Conservation (phyloP, 73 alveolate genomes). For the Paramecium pentaurelia region DNA sequence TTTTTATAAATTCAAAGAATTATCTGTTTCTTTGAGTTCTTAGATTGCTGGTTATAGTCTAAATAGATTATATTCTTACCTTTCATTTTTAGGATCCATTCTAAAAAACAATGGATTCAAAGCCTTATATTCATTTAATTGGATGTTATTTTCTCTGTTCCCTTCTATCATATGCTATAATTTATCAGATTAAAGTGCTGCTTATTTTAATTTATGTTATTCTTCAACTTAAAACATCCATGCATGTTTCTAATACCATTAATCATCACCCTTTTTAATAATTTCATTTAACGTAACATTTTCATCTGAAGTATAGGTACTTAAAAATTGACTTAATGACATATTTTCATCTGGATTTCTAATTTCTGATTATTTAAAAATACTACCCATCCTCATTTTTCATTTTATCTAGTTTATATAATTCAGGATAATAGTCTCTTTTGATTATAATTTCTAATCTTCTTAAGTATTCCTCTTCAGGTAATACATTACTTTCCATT, state of each 20-base stretch:
- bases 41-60: constrained; percentile 20
- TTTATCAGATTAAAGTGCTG: constrained; percentile 14
- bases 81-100: constrained; percentile 2
- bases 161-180: constrained; percentile 21
- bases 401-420: not conserved
- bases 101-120: not conserved
- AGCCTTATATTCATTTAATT: constrained; percentile 11
- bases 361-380: not conserved
- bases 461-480: not conserved
- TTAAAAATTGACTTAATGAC: not conserved
- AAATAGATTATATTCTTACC: not conserved
- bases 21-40: not conserved
- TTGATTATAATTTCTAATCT: not conserved
- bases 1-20: not conserved
- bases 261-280: not conserved
- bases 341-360: not conserved
- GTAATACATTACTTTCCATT: not conserved
- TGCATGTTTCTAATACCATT: constrained; percentile 7
- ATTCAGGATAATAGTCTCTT: constrained; percentile 13
- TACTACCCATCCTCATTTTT: not conserved
- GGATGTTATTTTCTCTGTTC: not conserved
- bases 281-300: constrained; percentile 6
- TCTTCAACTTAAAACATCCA: constrained; percentile 44
- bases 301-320: constrained; percentile 28
- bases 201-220: not conserved